Percentiles rank a stretch among this genome's conserved stretches.
Evolutionary conservation across 805 yeast species (phyloP).

Genomic region (Cyberlindnera xishuangbannaensis): DNA sequence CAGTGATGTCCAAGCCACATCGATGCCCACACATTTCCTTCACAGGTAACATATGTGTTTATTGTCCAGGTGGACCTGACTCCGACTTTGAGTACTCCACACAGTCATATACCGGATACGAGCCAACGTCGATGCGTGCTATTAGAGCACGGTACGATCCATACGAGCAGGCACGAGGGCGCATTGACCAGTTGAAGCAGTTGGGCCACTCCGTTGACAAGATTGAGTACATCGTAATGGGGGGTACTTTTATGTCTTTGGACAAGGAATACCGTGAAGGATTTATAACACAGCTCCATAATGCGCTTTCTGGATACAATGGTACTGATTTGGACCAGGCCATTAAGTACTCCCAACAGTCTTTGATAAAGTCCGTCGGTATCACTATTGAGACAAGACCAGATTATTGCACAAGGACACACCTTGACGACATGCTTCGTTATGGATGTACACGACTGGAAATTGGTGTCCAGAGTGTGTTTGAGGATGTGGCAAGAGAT

Average conservation of each 20-base stretch:
- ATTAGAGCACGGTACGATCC: conserved; percentile 98
- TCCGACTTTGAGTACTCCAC: conserved; percentile 97
- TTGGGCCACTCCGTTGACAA: conserved; percentile 95
- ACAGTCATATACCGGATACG: conserved; percentile 97
- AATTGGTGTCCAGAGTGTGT: conserved; percentile 94
- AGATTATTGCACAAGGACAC: conserved; percentile 95
- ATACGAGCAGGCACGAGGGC: conserved; percentile 96
- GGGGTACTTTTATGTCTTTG: conserved; percentile 96
- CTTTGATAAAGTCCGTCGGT: conserved; percentile 95
- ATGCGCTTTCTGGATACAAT: conserved; percentile 89
- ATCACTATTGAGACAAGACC: conserved; percentile 98
- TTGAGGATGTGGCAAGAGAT: conserved; percentile 97
- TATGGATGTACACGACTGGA: conserved; percentile 97
- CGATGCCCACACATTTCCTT: conserved; percentile 99
- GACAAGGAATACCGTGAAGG: conserved; percentile 85
- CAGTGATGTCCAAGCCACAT: conserved; percentile 99
- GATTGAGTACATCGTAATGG: conserved; percentile 97
- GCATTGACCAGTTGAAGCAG: conserved; percentile 92
- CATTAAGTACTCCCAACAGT: conserved; percentile 83
- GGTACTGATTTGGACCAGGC: conserved; percentile 89
- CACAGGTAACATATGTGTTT: conserved; percentile 97
- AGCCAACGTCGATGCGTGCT: conserved; percentile 99
- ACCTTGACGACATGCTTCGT: conserved; percentile 88
- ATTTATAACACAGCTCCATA: conserved; percentile 85
- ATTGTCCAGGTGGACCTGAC: conserved; percentile 99